phyloP scores from a whole-genome alignment of 805 yeast species.

The Cyberlindnera sargentensis region DNA sequence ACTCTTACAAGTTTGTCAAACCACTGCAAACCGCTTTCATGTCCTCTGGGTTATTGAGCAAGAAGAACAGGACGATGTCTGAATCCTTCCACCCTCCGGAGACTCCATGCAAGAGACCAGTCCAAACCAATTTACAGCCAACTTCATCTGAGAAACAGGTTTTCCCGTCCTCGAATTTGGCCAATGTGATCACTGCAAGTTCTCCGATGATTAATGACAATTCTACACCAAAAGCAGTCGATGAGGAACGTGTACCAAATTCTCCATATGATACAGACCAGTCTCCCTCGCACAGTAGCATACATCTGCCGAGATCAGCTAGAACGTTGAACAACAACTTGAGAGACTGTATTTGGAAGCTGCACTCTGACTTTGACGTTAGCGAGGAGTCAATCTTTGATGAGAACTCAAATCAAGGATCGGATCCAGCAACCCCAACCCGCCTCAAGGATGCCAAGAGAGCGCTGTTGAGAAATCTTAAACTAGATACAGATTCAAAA shows the following conservation, averaged over 20 bases:
- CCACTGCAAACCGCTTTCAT: constrained; percentile 83
- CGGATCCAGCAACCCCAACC: constrained; percentile 40
- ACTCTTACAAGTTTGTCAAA: constrained; percentile 60
- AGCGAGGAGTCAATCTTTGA: constrained; percentile 24
- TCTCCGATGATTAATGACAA: constrained; percentile 24
- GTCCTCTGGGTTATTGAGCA: constrained; percentile 64
- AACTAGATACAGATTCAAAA: constrained; percentile 18
- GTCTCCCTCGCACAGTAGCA: constrained; percentile 15
- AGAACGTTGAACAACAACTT: constrained; percentile 30
- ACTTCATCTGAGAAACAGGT: constrained; percentile 11
- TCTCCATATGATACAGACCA: constrained; percentile 13
- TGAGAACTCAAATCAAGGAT: constrained; percentile 12
- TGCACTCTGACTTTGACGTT: constrained; percentile 37
- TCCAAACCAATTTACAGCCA: constrained; percentile 11
- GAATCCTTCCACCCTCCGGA: constrained; percentile 43
- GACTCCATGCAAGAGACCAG: constrained; percentile 53
- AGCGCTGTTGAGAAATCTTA: constrained; percentile 11
- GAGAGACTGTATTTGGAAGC: constrained; percentile 33
- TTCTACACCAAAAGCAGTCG: constrained; percentile 18
- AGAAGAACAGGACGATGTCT: constrained; percentile 40
- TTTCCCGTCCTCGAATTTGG: constrained; percentile 21
- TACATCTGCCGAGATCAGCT: constrained; percentile 19
- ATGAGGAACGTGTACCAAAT: constrained; percentile 11
- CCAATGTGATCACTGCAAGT: constrained; percentile 24
- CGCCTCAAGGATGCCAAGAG: constrained; percentile 21